Evolutionary conservation across 2,329 filamentous ascomycete species (phyloP).

Genomic region (Xylaria sp.): DNA sequence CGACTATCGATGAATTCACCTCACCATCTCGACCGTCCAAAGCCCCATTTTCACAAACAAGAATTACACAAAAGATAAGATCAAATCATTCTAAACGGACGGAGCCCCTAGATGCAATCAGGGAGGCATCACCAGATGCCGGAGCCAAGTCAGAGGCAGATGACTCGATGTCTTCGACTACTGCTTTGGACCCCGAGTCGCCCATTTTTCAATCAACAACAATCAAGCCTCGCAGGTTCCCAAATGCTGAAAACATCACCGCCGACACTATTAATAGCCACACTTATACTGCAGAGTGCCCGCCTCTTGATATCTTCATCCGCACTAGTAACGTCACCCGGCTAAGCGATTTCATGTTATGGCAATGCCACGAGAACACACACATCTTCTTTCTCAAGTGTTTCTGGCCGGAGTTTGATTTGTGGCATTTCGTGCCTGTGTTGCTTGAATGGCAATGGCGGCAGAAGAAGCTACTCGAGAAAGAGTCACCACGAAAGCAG

Average conservation of each 20-base stretch:
- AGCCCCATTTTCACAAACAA: constrained; percentile 82
- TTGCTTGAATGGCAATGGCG: constrained; percentile 86
- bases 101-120: constrained; percentile 56
- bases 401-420: constrained; percentile 93
- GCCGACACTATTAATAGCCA: constrained; percentile 80
- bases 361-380: constrained; percentile 94
- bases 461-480: constrained; percentile 63
- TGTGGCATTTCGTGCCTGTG: constrained; percentile 92
- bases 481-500: constrained; percentile 52
- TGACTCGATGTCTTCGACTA: constrained; percentile 64
- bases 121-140: constrained; percentile 55
- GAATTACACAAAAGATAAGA: constrained; percentile 85
- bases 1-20: constrained; percentile 86
- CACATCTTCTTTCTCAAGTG: constrained; percentile 92
- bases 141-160: constrained; percentile 54
- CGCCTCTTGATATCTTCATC: constrained; percentile 88
- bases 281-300: constrained; percentile 84
- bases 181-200: constrained; percentile 62
- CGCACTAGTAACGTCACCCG: constrained; percentile 92
- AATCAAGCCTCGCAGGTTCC: constrained; percentile 49
- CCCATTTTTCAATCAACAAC: constrained; percentile 48
- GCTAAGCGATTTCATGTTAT: constrained; percentile 97
- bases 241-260: constrained; percentile 86
- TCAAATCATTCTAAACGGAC: constrained; percentile 63
- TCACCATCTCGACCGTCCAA: constrained; percentile 68